Evolutionary conservation across 495 filamentous ascomycete species (phyloP).

Genomic region (Penicillium odoratum): DNA sequence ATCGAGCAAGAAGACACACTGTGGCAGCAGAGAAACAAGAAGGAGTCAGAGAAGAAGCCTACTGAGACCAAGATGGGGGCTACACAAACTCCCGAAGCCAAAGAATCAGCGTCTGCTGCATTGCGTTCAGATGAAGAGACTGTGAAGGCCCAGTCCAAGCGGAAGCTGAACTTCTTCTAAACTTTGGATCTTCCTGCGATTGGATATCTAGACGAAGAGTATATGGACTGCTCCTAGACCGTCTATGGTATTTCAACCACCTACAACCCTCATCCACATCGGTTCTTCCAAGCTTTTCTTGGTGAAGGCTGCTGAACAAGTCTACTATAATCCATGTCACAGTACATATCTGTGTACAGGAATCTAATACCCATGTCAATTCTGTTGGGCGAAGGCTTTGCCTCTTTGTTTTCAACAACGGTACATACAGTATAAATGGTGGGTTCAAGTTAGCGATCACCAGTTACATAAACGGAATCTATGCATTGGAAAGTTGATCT

Average conservation of each 20-base stretch:
- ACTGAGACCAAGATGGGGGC: constrained; percentile 12
- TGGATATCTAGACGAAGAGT: background rate
- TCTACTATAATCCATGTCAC: background rate
- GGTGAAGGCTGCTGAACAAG: background rate
- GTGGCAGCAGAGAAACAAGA: constrained; percentile 48
- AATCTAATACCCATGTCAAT: background rate
- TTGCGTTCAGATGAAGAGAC: constrained; percentile 15
- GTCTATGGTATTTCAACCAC: background rate
- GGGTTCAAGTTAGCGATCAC: background rate
- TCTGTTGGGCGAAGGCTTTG: background rate
- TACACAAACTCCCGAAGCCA: constrained; percentile 11
- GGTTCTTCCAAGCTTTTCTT: background rate
- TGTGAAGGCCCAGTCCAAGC: constrained; percentile 20
- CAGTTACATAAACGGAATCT: background rate
- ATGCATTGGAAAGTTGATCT: background rate
- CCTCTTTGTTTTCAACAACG: background rate
- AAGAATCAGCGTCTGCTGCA: constrained; percentile 20
- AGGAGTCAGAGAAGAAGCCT: constrained; percentile 14
- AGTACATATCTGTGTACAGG: background rate
- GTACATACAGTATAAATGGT: background rate
- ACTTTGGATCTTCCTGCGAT: background rate
- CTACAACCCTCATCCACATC: background rate
- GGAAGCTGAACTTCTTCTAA: constrained; percentile 40
- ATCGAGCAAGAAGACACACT: constrained; percentile 74
- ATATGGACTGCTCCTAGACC: background rate